Evolutionary conservation across 2,329 filamentous ascomycete genomes (phyloP).

Genomic region (Aspergillus sp.): DNA sequence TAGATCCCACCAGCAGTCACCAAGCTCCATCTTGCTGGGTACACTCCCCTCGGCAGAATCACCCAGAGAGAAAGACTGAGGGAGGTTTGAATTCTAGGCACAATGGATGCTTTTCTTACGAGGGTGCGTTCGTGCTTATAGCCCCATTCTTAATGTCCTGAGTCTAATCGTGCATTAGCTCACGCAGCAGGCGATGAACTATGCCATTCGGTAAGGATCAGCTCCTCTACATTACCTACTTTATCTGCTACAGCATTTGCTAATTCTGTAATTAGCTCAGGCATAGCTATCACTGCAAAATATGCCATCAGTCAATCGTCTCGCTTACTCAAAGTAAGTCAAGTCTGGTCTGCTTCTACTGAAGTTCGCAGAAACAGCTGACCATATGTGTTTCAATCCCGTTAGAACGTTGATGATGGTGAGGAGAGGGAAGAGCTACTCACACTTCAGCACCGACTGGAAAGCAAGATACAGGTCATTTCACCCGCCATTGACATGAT

Average conservation of each 20-base stretch:
- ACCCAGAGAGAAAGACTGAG: not conserved
- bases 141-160: slow-evolving; percentile 19
- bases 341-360: slow-evolving; percentile 8
- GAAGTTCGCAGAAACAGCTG: not conserved
- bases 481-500: slow-evolving; percentile 91
- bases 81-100: slow-evolving; percentile 23
- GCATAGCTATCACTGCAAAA: slow-evolving; percentile 78
- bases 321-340: slow-evolving; percentile 66
- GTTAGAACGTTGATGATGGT: slow-evolving; percentile 65
- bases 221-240: not conserved
- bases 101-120: slow-evolving; percentile 70
- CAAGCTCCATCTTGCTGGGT: not conserved
- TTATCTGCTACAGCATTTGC: not conserved
- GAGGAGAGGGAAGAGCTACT: slow-evolving; percentile 71
- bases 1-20: not conserved
- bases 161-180: slow-evolving; percentile 46
- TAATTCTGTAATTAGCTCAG: slow-evolving; percentile 55
- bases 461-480: slow-evolving; percentile 88
- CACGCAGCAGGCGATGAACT: slow-evolving; percentile 82
- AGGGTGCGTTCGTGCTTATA: slow-evolving; percentile 50
- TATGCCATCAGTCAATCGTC: slow-evolving; percentile 84
- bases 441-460: slow-evolving; percentile 69
- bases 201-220: slow-evolving; percentile 68
- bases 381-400: slow-evolving; percentile 1
- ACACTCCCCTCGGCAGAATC: not conserved